Conservation (phyloP, 1,284 basidiomycete genomes). For the Chalciporus sp. region DNA sequence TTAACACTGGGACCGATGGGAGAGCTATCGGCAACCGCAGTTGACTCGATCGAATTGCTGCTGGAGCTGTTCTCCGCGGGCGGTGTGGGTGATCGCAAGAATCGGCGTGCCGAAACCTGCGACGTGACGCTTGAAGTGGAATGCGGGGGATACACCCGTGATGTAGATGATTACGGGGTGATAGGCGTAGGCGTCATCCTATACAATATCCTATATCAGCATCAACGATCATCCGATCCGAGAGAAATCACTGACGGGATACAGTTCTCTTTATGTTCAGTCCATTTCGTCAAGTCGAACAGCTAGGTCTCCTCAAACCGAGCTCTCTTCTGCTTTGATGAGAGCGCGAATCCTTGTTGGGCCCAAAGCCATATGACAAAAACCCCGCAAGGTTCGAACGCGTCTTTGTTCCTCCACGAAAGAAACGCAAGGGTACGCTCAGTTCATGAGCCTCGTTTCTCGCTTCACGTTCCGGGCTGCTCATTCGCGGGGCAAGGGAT, state of each 20-base stretch:
- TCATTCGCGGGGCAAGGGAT: no score
- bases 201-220: conserved; percentile 9
- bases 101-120: conserved; percentile 10
- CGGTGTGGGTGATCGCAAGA: conserved; percentile 31
- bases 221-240: conserved; percentile 1
- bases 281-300: conserved; percentile 54
- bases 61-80: conserved; percentile 37
- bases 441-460: neutral
- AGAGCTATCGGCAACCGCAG: conserved; percentile 38
- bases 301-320: no score
- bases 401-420: conserved; percentile 13
- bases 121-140: conserved; percentile 24
- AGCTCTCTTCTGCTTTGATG: no score
- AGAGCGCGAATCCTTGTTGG: no score
- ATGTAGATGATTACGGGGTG: conserved; percentile 22
- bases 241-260: conserved; percentile 39
- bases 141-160: conserved; percentile 17
- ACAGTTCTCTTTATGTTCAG: conserved; percentile 57
- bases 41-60: conserved; percentile 43
- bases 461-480: no score
- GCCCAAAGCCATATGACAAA: no score
- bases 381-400: no score
- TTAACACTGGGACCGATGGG: conserved; percentile 13
- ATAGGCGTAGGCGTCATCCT: conserved; percentile 23
- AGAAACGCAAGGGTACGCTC: conserved; percentile 1